phyloP scores from a whole-genome alignment of 169 alveolate species.

The Cryptosporidium ryanae region DNA sequence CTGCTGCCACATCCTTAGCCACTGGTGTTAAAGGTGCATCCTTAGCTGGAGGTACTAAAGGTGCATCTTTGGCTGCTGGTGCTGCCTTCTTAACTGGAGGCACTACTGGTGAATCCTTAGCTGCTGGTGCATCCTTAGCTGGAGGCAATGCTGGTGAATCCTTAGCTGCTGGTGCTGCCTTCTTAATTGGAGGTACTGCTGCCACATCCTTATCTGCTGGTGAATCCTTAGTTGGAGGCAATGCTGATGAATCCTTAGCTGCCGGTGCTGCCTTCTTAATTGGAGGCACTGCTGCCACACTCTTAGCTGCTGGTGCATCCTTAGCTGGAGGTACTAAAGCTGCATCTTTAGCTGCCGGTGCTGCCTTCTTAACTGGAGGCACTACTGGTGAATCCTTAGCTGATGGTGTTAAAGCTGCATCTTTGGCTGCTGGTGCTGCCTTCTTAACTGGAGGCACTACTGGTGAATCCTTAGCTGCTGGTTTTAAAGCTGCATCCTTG shows the following conservation, averaged over 20 bases:
- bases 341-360: no score
- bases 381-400: no score
- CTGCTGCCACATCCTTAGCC: neutral
- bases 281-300: constrained; percentile 1
- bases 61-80: neutral
- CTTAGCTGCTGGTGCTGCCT: constrained; percentile 20
- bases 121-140: constrained; percentile 6
- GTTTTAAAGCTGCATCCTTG: neutral
- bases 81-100: neutral
- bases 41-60: neutral
- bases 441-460: neutral
- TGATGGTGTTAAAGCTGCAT: neutral
- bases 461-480: neutral
- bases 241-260: no score
- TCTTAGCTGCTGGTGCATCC: neutral
- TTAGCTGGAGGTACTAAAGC: no score
- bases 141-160: neutral
- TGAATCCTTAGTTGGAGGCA: neutral
- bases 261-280: neutral
- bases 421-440: neutral
- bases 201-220: neutral
- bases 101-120: neutral
- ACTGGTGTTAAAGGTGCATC: neutral
- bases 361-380: no score
- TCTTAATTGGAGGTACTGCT: constrained; percentile 1